Evolutionary conservation across 495 filamentous ascomycete species (phyloP), one percentile per base, ranked within the genome.

Genomic region (Neurospora sp.): DNA sequence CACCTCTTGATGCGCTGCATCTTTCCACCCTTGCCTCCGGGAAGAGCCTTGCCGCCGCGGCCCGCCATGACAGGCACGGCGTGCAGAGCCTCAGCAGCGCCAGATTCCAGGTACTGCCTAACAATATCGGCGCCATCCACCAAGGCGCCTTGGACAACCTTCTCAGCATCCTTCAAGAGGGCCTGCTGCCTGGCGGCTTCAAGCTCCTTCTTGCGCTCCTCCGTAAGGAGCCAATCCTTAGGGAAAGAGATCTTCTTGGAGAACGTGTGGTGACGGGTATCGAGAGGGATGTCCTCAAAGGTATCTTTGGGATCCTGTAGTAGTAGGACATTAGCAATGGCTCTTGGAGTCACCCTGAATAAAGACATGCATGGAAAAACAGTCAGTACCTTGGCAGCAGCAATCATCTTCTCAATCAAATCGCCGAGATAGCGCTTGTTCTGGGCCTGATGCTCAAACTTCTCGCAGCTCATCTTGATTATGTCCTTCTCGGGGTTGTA

Each of bases 401-500:
- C 82, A 44, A 99, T 82, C 76, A 99, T 82, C 22, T 84, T 87
- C 40, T 91, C 84, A 71, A 99, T 87, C 40, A 91, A 69, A 74
- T 97, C 93, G 48, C 89, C 91, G 40, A 99, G 87, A 77, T 94
- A 97, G 8, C 94, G 90, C 84, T 98, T 99, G 84, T 99, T 99
- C 84, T 98, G 95, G 14, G 94, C 94, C 75, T 91, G 90, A 42
- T 92, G 91, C 79, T 90, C 87, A 78, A 93, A 97, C 80, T 90
- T 89, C 82, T 98, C 96, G 83, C 92, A 93, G 76, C 91, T 93
- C 88, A 99, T 97, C 82, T 91, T 92, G 68, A 97, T 87, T 75
- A 93, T 86, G 74, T 93, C 90, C 72, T 87, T 96, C 70, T 90
- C 85, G 3, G 94, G 95, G 83, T 99, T 96, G 87, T 94, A 98